Evolutionary conservation across 139 green algal genomes (phyloP), one percentile per base, ranked within the genome.

Genomic region (Volvox reticuliferus): DNA sequence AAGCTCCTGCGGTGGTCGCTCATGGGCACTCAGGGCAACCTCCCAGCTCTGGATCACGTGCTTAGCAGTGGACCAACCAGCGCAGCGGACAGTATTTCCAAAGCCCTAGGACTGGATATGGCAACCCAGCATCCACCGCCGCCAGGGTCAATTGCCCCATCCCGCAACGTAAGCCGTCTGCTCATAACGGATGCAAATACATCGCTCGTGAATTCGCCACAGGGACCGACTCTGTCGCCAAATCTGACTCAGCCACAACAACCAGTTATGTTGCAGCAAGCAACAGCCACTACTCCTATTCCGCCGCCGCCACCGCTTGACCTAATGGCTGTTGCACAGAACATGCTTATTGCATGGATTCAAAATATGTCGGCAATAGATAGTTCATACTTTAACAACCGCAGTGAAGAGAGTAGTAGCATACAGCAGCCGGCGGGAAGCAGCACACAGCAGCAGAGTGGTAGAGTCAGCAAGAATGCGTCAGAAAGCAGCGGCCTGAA

Each of bases 1-100:
- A 32, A 76, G 22, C 77, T 78, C 86, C 55, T 90, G 50, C n/a
- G 86, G 24, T 90, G 86, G 86, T 62, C 37, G 12, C 12, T 90
- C 19, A 33, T 90, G 50, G 28, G 50, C 55, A 78, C 84, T 50
- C 62, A 90, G 30, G 86, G 55, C 85, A 84, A 77, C 55, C 44
- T 90, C 12, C 86, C 86, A 22, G 24, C 68, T 28, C 67, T 89
- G 26, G 69, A 89, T 35, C 22, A n/a, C 28, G 22, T 44, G 26
- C 81, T 82, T 69, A 35, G 35, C 36, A 62, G 36, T 26, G 1
- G 0, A 73, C 2, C 24, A 24, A 28, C 65, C 65, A 73, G 12
- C 16, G 16, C 24, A 24, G 12, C 65, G 2, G 65, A 73, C 21
- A 28, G 65, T 24, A 12, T 73, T 28, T 30, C 21, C 21, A 28